A percentile compares a stretch with the other conserved stretches of the same genome.
Conservation (phyloP, 2,329 filamentous ascomycete species). For the Dothideomycetes sp. region DNA sequence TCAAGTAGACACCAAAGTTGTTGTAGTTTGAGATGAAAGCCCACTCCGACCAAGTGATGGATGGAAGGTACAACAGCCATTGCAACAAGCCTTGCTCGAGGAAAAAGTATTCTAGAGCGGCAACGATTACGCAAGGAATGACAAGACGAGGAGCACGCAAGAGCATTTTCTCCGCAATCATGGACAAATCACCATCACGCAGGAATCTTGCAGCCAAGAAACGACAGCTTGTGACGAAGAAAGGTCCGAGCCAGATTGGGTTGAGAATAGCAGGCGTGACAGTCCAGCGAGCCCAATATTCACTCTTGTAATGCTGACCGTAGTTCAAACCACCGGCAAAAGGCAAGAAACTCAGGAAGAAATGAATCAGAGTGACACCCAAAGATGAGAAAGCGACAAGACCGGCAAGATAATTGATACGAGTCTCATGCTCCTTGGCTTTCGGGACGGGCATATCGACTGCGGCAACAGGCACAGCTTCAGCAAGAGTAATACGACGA, state of each 20-base stretch:
- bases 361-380: conserved; percentile 38
- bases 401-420: conserved; percentile 40
- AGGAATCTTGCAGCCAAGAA: conserved; percentile 38
- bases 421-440: conserved; percentile 17
- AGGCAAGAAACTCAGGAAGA: conserved; percentile 36
- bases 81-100: conserved; percentile 36
- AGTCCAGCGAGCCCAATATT: conserved; percentile 34
- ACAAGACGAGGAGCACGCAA: conserved; percentile 37
- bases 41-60: conserved; percentile 41
- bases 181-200: conserved; percentile 33
- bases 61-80: conserved; percentile 37
- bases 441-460: conserved; percentile 10
- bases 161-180: conserved; percentile 37
- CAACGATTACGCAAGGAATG: conserved; percentile 37
- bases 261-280: conserved; percentile 38
- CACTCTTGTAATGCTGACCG: conserved; percentile 30
- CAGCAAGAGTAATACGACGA: conserved; percentile 9
- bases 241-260: conserved; percentile 40
- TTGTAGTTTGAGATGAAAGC: conserved; percentile 34
- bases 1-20: conserved; percentile 36
- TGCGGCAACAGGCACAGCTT: conserved; percentile 6
- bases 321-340: conserved; percentile 30
- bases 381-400: conserved; percentile 37
- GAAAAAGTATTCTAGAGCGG: conserved; percentile 39
- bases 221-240: conserved; percentile 41